Evolutionary conservation across 2,329 filamentous ascomycete genomes (phyloP).

Genomic region (Claviceps paspali): DNA sequence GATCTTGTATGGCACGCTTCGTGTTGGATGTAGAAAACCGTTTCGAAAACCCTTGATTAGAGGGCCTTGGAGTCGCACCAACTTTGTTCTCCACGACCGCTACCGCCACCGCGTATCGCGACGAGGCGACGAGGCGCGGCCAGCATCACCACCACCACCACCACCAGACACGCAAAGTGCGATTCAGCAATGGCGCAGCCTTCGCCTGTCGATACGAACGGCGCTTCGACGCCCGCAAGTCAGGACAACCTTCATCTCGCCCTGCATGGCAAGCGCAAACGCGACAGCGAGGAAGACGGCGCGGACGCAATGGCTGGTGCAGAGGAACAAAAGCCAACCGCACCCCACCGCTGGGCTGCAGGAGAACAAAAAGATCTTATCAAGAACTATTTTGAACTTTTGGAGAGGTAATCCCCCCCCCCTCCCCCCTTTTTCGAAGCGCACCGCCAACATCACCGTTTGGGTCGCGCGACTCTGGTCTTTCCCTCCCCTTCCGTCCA

Average conservation of each 20-base stretch:
- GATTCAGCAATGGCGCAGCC: conserved; percentile 26
- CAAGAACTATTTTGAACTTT: conserved; percentile 21
- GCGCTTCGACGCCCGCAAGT: conserved; percentile 21
- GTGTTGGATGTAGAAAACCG: conserved; percentile 17
- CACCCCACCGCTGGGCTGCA: conserved; percentile 11
- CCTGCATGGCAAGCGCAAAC: conserved; percentile 40
- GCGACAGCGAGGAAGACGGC: conserved; percentile 32
- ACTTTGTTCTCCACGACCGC: conserved; percentile 15
- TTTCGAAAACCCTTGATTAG: conserved; percentile 20
- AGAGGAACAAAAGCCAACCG: conserved; percentile 12
- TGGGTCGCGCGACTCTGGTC: not conserved
- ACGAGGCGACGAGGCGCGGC: conserved; percentile 25
- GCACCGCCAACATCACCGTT: not conserved
- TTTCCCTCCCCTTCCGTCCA: not conserved
- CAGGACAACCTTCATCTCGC: conserved; percentile 16
- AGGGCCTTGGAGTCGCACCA: conserved; percentile 26
- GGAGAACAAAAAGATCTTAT: conserved; percentile 21
- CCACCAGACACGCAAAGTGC: conserved; percentile 9
- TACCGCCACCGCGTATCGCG: conserved; percentile 27
- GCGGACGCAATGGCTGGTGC: conserved; percentile 15
- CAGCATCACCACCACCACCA: conserved; percentile 13
- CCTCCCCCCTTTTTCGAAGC: conserved; percentile 6
- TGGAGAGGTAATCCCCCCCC: conserved; percentile 26
- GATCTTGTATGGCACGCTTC: conserved; percentile 15
- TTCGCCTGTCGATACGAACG: conserved; percentile 24